These are phyloP conservation scores for Beauveria brongniartii DNA, from an alignment of 2,329 filamentous ascomycete species.

Conservation along the genomic window DNA sequence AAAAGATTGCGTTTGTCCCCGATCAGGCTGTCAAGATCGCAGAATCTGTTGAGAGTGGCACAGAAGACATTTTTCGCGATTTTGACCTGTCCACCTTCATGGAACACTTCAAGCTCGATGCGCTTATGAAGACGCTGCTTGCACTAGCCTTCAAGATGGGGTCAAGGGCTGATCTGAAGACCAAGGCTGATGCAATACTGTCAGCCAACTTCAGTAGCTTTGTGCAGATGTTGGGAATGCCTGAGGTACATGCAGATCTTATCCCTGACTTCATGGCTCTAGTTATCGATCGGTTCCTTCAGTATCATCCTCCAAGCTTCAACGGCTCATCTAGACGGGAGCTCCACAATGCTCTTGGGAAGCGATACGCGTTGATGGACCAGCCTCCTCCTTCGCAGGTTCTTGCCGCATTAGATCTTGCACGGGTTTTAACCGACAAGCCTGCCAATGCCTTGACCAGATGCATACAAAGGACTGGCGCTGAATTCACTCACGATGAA, in stretches of 20 bases:
- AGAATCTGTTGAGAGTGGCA: slow-evolving; percentile 82
- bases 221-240: slow-evolving; percentile 63
- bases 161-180: slow-evolving; percentile 72
- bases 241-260: slow-evolving; percentile 58
- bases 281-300: slow-evolving; percentile 78
- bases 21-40: slow-evolving; percentile 86
- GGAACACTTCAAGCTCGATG: slow-evolving; percentile 91
- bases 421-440: slow-evolving; percentile 54
- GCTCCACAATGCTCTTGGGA: slow-evolving; percentile 55
- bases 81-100: slow-evolving; percentile 95
- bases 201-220: slow-evolving; percentile 72
- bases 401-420: slow-evolving; percentile 60
- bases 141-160: slow-evolving; percentile 81
- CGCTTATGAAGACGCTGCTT: slow-evolving; percentile 77
- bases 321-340: slow-evolving; percentile 67
- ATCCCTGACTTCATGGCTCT: slow-evolving; percentile 63
- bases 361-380: slow-evolving; percentile 59
- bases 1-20: slow-evolving; percentile 72
- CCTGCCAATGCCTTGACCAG: slow-evolving; percentile 50
- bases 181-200: slow-evolving; percentile 89
- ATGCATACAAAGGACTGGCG: slow-evolving; percentile 66
- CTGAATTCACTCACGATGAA: slow-evolving; percentile 65
- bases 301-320: slow-evolving; percentile 80
- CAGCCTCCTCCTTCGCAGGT: slow-evolving; percentile 62
- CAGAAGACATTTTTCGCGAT: slow-evolving; percentile 89